Evolutionary conservation across 345 rosid species (phyloP), one percentile per base, ranked within the genome.

Genomic region (Brassica nigra): DNA sequence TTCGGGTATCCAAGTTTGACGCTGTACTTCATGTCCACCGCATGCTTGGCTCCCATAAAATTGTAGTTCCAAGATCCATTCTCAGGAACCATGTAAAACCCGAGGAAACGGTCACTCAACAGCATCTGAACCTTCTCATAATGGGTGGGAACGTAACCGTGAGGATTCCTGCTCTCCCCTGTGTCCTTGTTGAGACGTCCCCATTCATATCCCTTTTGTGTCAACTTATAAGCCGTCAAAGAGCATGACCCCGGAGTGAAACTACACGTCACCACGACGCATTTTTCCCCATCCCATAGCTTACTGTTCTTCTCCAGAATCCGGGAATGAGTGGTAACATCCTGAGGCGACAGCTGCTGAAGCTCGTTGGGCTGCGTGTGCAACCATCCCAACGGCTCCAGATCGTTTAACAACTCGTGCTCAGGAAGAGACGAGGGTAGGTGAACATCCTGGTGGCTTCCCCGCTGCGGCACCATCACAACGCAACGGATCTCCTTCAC

Each of bases 61-160:
- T 92, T 96, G 77, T 92, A 92, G 73, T 96, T 96, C 99, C 98
- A 96, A 1, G 97, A 95, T 9, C 98, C 97, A 15, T 83, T 92
- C 72, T 96, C 99, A 4, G 98, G 97, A 75, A 87, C 73, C 99
- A 96, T 96, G 85, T 92, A 96, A 85, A 96, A 93, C 69, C 99
- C 99, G 3, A 90, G 86, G 88, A 96, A 96, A 59, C 97, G 87
- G 66, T 93, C 98, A 76, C 99, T 96, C 44, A 93, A 83, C 66
- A 96, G 89, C 99, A 93, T 96, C 84, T 96, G 98, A 66, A 96
- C 99, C 89, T 96, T 96, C 90, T 96, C 98, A 33, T 96, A 96
- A 55, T 96, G 98, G 54, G 97, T 91, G 0, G 98, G 98, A 34
- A 93, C 91, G 80, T 96, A 96, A 30, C 98, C 99, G 1, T 90